Evolutionary conservation across 805 yeast species (phyloP).

Genomic region (Starmerella ratchasimensis): DNA sequence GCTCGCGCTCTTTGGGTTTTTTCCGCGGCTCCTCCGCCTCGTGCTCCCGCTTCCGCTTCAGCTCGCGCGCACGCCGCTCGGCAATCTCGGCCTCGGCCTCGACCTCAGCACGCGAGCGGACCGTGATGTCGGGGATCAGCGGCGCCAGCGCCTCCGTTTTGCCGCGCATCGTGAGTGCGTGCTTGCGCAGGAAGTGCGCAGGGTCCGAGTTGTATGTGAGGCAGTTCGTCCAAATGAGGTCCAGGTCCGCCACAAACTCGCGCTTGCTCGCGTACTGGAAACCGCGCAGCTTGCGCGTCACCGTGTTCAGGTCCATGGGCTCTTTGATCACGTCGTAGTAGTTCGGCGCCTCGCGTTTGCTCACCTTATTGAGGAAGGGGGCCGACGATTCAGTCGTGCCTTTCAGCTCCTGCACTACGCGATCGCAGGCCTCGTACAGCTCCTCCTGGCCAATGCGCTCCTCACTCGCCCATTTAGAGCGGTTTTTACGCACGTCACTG

Average conservation of each 20-base stretch:
- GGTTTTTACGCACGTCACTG: conserved; percentile 82
- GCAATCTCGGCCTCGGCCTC: conserved; percentile 29
- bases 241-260: conserved; percentile 87
- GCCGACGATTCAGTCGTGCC: conserved; percentile 94
- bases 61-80: conserved; percentile 6
- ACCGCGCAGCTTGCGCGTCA: conserved; percentile 71
- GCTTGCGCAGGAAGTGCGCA: conserved; percentile 74
- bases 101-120: conserved; percentile 38
- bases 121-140: conserved; percentile 74
- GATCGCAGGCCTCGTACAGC: conserved; percentile 91
- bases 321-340: conserved; percentile 77
- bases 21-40: background rate
- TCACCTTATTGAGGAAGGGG: conserved; percentile 88
- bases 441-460: conserved; percentile 95
- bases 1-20: background rate
- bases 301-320: conserved; percentile 95
- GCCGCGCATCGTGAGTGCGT: conserved; percentile 93
- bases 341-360: conserved; percentile 95
- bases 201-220: conserved; percentile 89
- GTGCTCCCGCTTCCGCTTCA: conserved; percentile 1
- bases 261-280: conserved; percentile 72
- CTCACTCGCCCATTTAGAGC: conserved; percentile 97
- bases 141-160: conserved; percentile 65
- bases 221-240: conserved; percentile 93
- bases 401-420: conserved; percentile 78